A percentile compares a stretch with the other conserved stretches of the same genome.
These are phyloP conservation scores for Salvia miltiorrhiza DNA, from an alignment of 257 asterid species.

Conservation along the genomic window DNA sequence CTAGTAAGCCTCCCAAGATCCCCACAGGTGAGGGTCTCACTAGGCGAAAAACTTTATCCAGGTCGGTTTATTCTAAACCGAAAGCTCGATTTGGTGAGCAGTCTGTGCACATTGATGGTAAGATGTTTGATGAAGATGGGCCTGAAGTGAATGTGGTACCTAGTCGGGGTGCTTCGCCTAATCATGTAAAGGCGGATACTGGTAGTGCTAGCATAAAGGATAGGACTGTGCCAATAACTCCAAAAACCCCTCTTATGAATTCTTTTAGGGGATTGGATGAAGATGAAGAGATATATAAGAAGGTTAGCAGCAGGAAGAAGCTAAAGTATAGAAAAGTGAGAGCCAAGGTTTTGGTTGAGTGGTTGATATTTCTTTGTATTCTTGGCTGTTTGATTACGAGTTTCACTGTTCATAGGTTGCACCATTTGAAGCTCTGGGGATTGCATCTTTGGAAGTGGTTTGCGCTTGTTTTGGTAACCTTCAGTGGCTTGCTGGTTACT, in stretches of 20 bases:
- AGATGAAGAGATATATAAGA: slow-evolving; percentile 81
- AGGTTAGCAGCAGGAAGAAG: slow-evolving; percentile 63
- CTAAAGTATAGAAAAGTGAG: slow-evolving; percentile 61
- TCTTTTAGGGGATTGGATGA: slow-evolving; percentile 65
- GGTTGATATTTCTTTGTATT: slow-evolving; percentile 63
- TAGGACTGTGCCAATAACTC: slow-evolving; percentile 48
- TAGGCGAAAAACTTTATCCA: slow-evolving; percentile 57
- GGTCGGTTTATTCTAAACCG: slow-evolving; percentile 68
- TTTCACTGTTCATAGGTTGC: slow-evolving; percentile 44
- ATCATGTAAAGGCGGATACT: slow-evolving; percentile 21
- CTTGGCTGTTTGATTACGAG: slow-evolving; percentile 64
- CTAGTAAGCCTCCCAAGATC: slow-evolving; percentile 70
- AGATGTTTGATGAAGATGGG: slow-evolving; percentile 36
- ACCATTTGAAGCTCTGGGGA: slow-evolving; percentile 43
- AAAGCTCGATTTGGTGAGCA: slow-evolving; percentile 95
- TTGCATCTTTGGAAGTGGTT: slow-evolving; percentile 82
- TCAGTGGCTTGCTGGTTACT: slow-evolving; percentile 74
- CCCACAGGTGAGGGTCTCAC: slow-evolving; percentile 52
- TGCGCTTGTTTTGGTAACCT: slow-evolving; percentile 69
- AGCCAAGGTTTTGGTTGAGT: slow-evolving; percentile 62
- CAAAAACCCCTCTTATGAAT: slow-evolving; percentile 60
- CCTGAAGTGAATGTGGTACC: slow-evolving; percentile 36
- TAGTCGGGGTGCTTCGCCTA: slow-evolving; percentile 51
- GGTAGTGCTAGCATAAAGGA: slow-evolving; percentile 34
- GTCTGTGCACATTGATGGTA: slow-evolving; percentile 43